phyloP scores from a whole-genome alignment of 345 rosid species.

The Corymbia maculata region DNA sequence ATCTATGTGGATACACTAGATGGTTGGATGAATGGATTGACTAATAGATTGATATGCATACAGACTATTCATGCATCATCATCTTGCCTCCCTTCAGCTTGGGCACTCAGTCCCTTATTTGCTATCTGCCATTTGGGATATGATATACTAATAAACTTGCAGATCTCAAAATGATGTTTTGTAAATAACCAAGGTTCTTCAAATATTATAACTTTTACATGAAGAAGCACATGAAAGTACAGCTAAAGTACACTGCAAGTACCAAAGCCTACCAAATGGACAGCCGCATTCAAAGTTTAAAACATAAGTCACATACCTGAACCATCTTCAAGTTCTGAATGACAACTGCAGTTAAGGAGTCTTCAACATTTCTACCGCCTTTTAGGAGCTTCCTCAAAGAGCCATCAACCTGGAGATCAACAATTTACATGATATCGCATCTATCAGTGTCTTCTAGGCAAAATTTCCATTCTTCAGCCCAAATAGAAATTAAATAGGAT shows the following conservation, averaged over 20 bases:
- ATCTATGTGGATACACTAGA: neutral
- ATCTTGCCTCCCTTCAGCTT: neutral
- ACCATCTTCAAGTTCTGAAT: slow-evolving; percentile 77
- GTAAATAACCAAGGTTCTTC: neutral
- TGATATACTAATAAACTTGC: neutral
- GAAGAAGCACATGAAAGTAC: neutral
- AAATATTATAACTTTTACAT: neutral
- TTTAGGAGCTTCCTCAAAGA: slow-evolving; percentile 48
- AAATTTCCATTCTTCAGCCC: neutral
- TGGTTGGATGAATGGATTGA: neutral
- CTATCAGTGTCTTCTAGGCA: neutral
- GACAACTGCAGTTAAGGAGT: slow-evolving; percentile 51
- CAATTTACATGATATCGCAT: neutral
- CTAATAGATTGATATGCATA: neutral
- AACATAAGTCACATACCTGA: slow-evolving; percentile 38
- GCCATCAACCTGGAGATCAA: slow-evolving; percentile 44
- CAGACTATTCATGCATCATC: neutral
- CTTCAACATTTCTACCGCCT: slow-evolving; percentile 67
- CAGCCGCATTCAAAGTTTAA: neutral
- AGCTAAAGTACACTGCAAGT: no score
- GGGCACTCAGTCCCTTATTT: neutral
- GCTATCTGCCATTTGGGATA: neutral
- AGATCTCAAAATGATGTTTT: neutral
- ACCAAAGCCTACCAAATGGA: neutral
- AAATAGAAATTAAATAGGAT: neutral